Conservation (phyloP, 2,329 filamentous ascomycete genomes). For the Penicillium hordei region DNA sequence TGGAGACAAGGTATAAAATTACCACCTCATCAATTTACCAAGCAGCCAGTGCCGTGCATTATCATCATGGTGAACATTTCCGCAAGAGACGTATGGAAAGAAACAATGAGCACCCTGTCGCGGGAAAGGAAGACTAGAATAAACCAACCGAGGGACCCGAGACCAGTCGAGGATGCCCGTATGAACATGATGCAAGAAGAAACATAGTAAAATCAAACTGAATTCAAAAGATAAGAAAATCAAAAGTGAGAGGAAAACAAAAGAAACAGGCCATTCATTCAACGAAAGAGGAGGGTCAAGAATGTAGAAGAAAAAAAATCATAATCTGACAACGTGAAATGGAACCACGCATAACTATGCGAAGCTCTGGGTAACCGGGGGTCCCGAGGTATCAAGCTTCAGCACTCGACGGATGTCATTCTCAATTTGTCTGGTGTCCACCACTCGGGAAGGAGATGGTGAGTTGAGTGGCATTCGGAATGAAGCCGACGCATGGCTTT, state of each 20-base stretch:
- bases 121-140: slow-evolving; percentile 15
- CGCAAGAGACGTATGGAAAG: slow-evolving; percentile 1
- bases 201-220: slow-evolving; percentile 16
- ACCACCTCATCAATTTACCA: slow-evolving; percentile 18
- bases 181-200: slow-evolving; percentile 17
- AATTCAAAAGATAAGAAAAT: slow-evolving; percentile 6
- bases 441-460: slow-evolving; percentile 27
- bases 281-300: background rate
- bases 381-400: slow-evolving; percentile 42
- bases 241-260: slow-evolving; percentile 2
- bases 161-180: slow-evolving; percentile 23
- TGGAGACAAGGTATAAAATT: slow-evolving; percentile 16
- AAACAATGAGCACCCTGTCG: slow-evolving; percentile 18
- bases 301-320: background rate
- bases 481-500: slow-evolving; percentile 25
- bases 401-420: slow-evolving; percentile 50
- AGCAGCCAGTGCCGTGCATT: slow-evolving; percentile 22
- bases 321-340: background rate
- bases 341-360: background rate
- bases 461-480: slow-evolving; percentile 23
- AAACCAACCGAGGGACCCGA: slow-evolving; percentile 18
- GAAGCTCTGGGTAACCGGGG: slow-evolving; percentile 37
- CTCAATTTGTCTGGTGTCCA: slow-evolving; percentile 48
- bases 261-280: background rate
- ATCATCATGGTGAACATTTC: slow-evolving; percentile 19